Conservation (phyloP, 305 asterid species). For the Nicotiana rustica region DNA sequence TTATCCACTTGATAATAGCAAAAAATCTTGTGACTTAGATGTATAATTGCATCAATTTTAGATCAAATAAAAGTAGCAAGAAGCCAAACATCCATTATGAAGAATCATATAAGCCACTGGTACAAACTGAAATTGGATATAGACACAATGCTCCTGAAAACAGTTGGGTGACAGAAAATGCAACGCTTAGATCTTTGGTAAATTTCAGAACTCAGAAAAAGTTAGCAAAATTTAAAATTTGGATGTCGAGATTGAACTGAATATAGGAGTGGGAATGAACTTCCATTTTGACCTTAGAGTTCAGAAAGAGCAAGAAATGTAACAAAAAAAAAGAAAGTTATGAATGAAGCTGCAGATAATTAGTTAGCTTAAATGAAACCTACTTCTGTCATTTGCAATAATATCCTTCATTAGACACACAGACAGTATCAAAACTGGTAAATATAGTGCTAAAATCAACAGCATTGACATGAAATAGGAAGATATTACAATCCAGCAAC, state of each 20-base stretch:
- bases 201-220: neutral
- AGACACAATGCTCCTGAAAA: neutral
- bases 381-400: neutral
- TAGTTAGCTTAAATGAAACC: neutral
- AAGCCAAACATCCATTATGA: neutral
- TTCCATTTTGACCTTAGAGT: neutral
- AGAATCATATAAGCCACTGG: neutral
- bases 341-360: neutral
- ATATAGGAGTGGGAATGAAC: neutral
- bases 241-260: neutral
- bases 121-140: neutral
- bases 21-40: no score
- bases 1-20: no score
- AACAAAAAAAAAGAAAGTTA: neutral
- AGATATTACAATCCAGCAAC: neutral
- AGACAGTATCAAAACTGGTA: neutral
- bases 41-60: no score
- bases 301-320: neutral
- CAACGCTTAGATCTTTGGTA: neutral
- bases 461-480: no score
- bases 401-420: neutral
- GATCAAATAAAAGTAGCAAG: neutral
- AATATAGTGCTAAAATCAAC: neutral
- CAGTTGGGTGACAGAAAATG: neutral
- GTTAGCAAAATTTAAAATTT: neutral